Conservation (phyloP, 1,284 basidiomycete genomes). For the Cutaneotrichosporon cavernicola region DNA sequence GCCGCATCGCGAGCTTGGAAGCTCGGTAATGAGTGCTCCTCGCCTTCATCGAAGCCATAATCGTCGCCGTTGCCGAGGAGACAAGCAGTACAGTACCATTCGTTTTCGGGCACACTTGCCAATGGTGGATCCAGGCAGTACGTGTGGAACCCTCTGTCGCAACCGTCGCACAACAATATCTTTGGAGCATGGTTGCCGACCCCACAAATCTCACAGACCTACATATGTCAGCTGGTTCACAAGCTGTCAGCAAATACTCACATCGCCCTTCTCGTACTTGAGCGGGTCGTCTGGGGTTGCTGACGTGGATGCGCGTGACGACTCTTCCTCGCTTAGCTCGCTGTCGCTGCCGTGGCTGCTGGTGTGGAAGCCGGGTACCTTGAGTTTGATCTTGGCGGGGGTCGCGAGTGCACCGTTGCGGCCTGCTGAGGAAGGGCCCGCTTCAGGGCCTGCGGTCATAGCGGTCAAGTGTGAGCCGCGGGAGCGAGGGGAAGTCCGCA, state of each 20-base stretch:
- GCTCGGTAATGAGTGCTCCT: slow-evolving; percentile 87
- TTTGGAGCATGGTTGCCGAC: slow-evolving; percentile 81
- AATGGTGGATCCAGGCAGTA: slow-evolving; percentile 93
- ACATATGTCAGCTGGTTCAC: slow-evolving; percentile 4
- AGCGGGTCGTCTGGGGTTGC: slow-evolving; percentile 21
- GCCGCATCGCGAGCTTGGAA: slow-evolving; percentile 88
- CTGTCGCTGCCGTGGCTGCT: slow-evolving; percentile 43
- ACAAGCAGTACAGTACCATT: slow-evolving; percentile 94
- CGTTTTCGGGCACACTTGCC: slow-evolving; percentile 74
- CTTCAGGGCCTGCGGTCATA: slow-evolving; percentile 22
- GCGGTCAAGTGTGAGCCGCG: slow-evolving; percentile 10
- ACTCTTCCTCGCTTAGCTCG: slow-evolving; percentile 45
- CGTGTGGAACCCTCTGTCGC: slow-evolving; percentile 92
- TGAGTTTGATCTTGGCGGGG: slow-evolving; percentile 29
- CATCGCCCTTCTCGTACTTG: slow-evolving; percentile 51
- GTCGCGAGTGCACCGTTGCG: slow-evolving; percentile 11
- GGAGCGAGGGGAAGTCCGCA: slow-evolving; percentile 21
- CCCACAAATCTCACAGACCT: slow-evolving; percentile 85
- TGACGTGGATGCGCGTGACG: slow-evolving; percentile 20
- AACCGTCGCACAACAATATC: slow-evolving; percentile 95
- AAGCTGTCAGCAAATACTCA: slow-evolving; percentile 28
- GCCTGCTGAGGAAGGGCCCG: not conserved
- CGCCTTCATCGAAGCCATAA: slow-evolving; percentile 97
- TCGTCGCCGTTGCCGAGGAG: slow-evolving; percentile 92
- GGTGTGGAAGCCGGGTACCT: slow-evolving; percentile 40